Conservation (phyloP, 1,284 basidiomycete species). For the Leccinum holopus region DNA sequence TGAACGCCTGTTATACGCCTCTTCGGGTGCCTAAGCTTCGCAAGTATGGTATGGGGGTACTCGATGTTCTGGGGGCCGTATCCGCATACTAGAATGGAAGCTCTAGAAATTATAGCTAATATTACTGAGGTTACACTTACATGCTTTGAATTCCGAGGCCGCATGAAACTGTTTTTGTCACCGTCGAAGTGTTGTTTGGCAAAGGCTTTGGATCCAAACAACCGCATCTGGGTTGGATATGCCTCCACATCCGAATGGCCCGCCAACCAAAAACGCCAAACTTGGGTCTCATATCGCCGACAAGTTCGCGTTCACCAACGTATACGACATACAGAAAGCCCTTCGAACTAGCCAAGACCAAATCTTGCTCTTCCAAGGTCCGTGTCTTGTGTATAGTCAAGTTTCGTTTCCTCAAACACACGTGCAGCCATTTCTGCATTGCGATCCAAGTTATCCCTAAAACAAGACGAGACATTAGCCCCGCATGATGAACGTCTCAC, state of each 20-base stretch:
- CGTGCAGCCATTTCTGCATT: conserved; percentile 45
- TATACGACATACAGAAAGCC: conserved; percentile 26
- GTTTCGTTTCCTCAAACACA: background rate
- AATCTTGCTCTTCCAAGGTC: conserved; percentile 29
- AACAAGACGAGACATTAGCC: conserved; percentile 26
- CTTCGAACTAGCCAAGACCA: conserved; percentile 20
- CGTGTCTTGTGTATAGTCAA: background rate
- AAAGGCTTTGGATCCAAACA: conserved; percentile 31
- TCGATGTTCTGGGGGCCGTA: background rate
- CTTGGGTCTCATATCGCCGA: background rate
- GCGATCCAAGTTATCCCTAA: conserved; percentile 32
- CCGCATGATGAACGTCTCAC: conserved; percentile 58
- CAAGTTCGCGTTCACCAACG: conserved; percentile 19
- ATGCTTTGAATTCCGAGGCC: no score
- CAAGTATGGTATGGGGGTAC: background rate
- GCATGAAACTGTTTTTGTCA: no score
- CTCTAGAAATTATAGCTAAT: no score
- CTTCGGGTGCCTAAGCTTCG: background rate
- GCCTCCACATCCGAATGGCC: conserved; percentile 8
- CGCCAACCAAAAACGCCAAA: conserved; percentile 17
- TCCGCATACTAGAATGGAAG: background rate
- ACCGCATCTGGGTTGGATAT: conserved; percentile 14
- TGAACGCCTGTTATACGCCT: background rate
- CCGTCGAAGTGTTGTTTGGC: conserved; percentile 20
- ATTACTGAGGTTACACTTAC: background rate